phyloP scores from a whole-genome alignment of 2,329 filamentous ascomycete species.

The Pestalotiopsis fici region DNA sequence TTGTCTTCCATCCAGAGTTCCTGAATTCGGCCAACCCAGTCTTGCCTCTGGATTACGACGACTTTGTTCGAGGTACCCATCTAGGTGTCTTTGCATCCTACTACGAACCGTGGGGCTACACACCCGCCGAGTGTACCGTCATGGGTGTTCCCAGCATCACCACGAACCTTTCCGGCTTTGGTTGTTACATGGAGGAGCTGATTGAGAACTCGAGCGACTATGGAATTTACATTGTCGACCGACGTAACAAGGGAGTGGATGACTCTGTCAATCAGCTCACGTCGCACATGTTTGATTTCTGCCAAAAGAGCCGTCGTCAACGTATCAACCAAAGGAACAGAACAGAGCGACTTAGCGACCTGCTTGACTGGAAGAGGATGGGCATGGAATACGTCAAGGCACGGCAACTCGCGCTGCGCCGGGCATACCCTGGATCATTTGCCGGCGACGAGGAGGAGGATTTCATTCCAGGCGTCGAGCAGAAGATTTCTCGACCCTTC shows the following conservation, averaged over 20 bases:
- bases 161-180: slow-evolving; percentile 95
- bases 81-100: slow-evolving; percentile 95
- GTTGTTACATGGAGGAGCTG: slow-evolving; percentile 98
- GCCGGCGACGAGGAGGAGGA: slow-evolving; percentile 79
- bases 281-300: slow-evolving; percentile 91
- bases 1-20: slow-evolving; percentile 98
- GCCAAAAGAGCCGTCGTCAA: slow-evolving; percentile 88
- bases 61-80: slow-evolving; percentile 96
- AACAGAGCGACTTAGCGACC: slow-evolving; percentile 90
- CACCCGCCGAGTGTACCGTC: slow-evolving; percentile 95
- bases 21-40: slow-evolving; percentile 95
- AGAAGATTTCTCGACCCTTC: slow-evolving; percentile 93
- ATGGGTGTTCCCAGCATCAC: slow-evolving; percentile 99
- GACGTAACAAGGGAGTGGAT: slow-evolving; percentile 91
- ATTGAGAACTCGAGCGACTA: slow-evolving; percentile 98
- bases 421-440: slow-evolving; percentile 90
- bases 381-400: slow-evolving; percentile 99
- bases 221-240: slow-evolving; percentile 98
- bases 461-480: slow-evolving; percentile 88
- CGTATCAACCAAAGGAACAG: slow-evolving; percentile 98
- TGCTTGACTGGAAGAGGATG: slow-evolving; percentile 99
- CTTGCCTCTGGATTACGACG: slow-evolving; percentile 93
- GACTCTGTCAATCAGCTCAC: slow-evolving; percentile 96
- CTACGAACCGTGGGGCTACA: slow-evolving; percentile 99
- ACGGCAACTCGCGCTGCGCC: slow-evolving; percentile 83